Evolutionary conservation across 768 basidiomycete genomes (phyloP).

Genomic region (Sarcomyxa edulis): DNA sequence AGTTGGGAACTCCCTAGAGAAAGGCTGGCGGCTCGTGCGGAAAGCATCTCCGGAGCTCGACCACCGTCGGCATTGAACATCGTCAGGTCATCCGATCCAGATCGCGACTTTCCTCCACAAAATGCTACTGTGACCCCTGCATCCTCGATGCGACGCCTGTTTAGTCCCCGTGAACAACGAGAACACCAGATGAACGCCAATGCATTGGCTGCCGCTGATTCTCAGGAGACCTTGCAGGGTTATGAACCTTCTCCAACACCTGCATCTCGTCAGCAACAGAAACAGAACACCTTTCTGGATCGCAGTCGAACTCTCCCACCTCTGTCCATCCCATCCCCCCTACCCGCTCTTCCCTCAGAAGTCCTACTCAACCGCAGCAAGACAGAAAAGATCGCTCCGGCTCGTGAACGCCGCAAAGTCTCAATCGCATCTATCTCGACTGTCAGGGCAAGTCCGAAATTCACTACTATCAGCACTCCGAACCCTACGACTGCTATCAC

Average conservation of each 20-base stretch:
- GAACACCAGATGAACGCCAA: conserved; percentile 29
- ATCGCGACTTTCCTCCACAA: not conserved
- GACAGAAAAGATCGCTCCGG: conserved; percentile 5
- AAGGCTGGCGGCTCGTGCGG: conserved; percentile 19
- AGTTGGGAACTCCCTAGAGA: conserved; percentile 28
- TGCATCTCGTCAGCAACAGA: conserved; percentile 21
- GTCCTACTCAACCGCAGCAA: conserved; percentile 12
- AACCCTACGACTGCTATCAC: conserved; percentile 66
- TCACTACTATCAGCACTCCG: conserved; percentile 46
- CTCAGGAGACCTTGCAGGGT: conserved; percentile 34
- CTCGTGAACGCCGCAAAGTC: conserved; percentile 25
- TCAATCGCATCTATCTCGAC: conserved; percentile 31
- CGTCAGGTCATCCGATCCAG: not conserved
- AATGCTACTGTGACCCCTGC: conserved; percentile 14
- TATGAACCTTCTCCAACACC: conserved; percentile 42
- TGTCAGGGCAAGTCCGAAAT: conserved; percentile 30
- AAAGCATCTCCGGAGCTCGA: conserved; percentile 10
- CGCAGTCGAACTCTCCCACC: conserved; percentile 42
- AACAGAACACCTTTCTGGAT: conserved; percentile 22
- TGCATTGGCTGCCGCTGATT: conserved; percentile 24
- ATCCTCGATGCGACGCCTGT: conserved; percentile 45
- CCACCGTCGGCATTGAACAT: conserved; percentile 25
- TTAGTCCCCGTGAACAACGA: conserved; percentile 52
- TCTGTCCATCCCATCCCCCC: conserved; percentile 51
- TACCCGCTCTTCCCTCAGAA: conserved; percentile 59